Evolutionary conservation across 768 basidiomycete genomes (phyloP).

Genomic region (Podaxis sp.): DNA sequence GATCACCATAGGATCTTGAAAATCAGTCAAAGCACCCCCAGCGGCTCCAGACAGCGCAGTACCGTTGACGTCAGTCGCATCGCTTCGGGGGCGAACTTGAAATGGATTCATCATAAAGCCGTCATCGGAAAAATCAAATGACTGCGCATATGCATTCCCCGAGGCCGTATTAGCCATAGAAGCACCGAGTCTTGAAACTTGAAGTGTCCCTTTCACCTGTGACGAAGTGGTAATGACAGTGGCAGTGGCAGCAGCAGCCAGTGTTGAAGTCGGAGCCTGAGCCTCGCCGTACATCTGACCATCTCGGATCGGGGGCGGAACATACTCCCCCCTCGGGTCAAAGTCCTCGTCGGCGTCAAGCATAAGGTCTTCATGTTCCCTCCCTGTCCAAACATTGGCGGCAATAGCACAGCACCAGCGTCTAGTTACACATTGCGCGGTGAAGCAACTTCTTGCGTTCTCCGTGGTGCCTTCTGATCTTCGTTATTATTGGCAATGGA

Average conservation of each 20-base stretch:
- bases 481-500: conserved; percentile 1
- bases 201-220: background rate
- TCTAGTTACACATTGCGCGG: background rate
- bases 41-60: background rate
- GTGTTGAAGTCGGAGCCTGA: background rate
- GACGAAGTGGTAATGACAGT: background rate
- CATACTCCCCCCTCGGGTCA: background rate
- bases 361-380: conserved; percentile 1
- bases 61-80: conserved; percentile 4
- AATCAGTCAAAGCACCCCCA: background rate
- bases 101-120: background rate
- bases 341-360: background rate
- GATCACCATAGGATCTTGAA: background rate
- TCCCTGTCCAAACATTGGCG: background rate
- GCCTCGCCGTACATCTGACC: background rate
- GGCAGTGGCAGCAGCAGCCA: background rate
- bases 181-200: background rate
- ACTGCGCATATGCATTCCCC: background rate
- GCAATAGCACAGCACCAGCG: background rate
- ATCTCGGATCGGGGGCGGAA: conserved; percentile 4
- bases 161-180: background rate
- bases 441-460: background rate
- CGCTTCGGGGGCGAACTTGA: background rate
- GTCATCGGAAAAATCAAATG: background rate
- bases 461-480: background rate